Base-by-base conservation (phyloP, 805 yeast species). In the Ogataea nakhonphanomensis region DNA sequence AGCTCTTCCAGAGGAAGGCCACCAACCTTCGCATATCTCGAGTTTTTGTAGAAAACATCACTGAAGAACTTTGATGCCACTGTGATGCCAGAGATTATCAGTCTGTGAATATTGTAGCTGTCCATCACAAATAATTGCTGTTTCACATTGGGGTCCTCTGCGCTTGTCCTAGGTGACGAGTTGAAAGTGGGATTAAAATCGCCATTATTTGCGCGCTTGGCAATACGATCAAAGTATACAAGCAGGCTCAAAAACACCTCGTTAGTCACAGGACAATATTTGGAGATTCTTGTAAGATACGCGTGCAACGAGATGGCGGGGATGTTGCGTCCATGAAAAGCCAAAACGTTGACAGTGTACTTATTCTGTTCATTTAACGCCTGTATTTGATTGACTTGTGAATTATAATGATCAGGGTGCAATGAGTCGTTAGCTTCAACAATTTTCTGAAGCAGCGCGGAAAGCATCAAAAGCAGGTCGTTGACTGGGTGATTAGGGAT, bases 211-310 rank as follows among this genome's bases (percentile, higher is more conserved):
- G 93, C 88, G 46, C 86, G 74, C 56, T 86, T 86, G 13, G 95
- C 93, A 32, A 91, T 88, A 47, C 98, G 70, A 64, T 93, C 99
- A 66, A 93, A 89, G 62, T 93, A 93, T 23, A 93, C 97, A 53
- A 93, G 70, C 25, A 93, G 66, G 27, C 96, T 82, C 34, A 93
- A 67, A 62, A 90, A 93, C 25, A 93, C 98, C 60, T 93, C 98
- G 63, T 91, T 91, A 2, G 99, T 90, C n/a, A 93, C 93, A 0
- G 99, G 98, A 62, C 99, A 93, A 65, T 93, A 93, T 64, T 91
- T 91, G 59, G 91, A 76, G 22, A 93, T 91, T 57, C 99, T 79
- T 30, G 87, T 76, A 44, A 93, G 71, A 59, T 93, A 93, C 14
- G 95, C 93, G 54, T 88, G 89, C 34, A 93, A 73, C 9, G 90